Percentiles rank a stretch among this genome's conserved stretches.
phyloP scores from a whole-genome alignment of 1,284 basidiomycete genomes.

The Grifola frondosa region DNA sequence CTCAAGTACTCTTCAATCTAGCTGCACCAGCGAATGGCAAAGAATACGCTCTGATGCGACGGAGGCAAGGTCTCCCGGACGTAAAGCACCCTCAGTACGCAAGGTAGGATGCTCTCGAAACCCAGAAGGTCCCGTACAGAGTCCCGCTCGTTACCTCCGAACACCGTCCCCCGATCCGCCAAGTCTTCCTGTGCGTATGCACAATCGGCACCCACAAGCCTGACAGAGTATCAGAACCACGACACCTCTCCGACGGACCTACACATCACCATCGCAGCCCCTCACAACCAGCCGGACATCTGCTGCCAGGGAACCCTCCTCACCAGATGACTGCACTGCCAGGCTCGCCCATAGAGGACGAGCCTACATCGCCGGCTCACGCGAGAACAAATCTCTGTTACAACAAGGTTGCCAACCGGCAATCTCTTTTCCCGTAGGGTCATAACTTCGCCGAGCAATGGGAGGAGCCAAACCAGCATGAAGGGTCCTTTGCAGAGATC shows the following conservation, averaged over 20 bases:
- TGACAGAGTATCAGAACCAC: conserved; percentile 5
- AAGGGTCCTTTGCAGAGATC: conserved; percentile 13
- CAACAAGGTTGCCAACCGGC: conserved; percentile 4
- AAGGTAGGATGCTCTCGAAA: too few species aligned
- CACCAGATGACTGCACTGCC: conserved; percentile 21
- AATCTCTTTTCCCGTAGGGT: conserved; percentile 23
- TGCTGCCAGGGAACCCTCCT: conserved; percentile 13
- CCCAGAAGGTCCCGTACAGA: conserved; percentile 16
- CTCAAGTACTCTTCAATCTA: too few species aligned
- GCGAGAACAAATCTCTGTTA: conserved; percentile 30
- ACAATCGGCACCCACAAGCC: conserved; percentile 13
- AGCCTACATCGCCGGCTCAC: conserved; percentile 13
- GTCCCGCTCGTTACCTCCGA: conserved; percentile 18
- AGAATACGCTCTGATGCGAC: too few species aligned
- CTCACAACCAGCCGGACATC: conserved; percentile 12
- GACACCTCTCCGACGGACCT: conserved; percentile 20
- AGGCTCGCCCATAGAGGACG: conserved; percentile 9
- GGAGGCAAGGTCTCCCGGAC: too few species aligned
- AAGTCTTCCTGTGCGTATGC: conserved; percentile 20
- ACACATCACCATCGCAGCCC: conserved; percentile 18
- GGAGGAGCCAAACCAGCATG: conserved; percentile 22
- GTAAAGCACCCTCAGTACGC: too few species aligned
- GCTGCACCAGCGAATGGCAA: too few species aligned
- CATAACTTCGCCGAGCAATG: conserved; percentile 22
- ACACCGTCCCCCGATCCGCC: conserved; percentile 3